These are phyloP conservation scores for Anthostomella pinea DNA, from an alignment of 2,329 filamentous ascomycete species.

Conservation along the genomic window DNA sequence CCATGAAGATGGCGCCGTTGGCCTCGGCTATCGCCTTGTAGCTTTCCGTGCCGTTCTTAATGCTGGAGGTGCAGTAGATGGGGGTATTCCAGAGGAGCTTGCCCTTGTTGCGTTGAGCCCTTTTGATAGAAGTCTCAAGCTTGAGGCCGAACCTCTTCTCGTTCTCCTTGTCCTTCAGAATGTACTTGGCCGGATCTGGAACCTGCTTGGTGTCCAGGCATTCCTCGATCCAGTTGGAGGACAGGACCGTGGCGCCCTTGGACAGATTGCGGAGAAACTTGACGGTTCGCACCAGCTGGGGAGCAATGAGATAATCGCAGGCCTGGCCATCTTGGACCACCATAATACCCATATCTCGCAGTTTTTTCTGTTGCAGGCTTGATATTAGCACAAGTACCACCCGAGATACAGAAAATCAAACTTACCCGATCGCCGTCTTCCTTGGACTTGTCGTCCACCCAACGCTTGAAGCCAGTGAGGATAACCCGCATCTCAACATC, in stretches of 20 bases:
- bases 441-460: conserved; percentile 69
- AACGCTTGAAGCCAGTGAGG: conserved; percentile 79
- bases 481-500: conserved; percentile 72
- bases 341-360: conserved; percentile 79
- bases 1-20: conserved; percentile 80
- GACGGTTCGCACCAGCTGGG: conserved; percentile 80
- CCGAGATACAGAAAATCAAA: conserved; percentile 12
- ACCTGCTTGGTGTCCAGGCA: conserved; percentile 68
- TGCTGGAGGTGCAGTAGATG: conserved; percentile 79
- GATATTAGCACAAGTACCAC: conserved; percentile 15
- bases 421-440: conserved; percentile 80
- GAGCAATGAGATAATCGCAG: conserved; percentile 85
- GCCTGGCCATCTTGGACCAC: conserved; percentile 72
- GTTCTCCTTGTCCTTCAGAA: conserved; percentile 67
- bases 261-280: conserved; percentile 92
- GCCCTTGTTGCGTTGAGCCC: conserved; percentile 74
- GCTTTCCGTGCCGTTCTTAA: conserved; percentile 78
- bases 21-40: conserved; percentile 83
- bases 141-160: conserved; percentile 71
- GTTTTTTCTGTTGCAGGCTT: conserved; percentile 60
- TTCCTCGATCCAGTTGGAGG: conserved; percentile 73
- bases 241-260: conserved; percentile 73
- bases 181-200: conserved; percentile 62
- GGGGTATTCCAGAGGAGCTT: conserved; percentile 71
- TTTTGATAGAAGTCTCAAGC: conserved; percentile 63